Evolutionary conservation across 2,329 filamentous ascomycete species (phyloP).

Genomic region (Colletotrichum musicola): DNA sequence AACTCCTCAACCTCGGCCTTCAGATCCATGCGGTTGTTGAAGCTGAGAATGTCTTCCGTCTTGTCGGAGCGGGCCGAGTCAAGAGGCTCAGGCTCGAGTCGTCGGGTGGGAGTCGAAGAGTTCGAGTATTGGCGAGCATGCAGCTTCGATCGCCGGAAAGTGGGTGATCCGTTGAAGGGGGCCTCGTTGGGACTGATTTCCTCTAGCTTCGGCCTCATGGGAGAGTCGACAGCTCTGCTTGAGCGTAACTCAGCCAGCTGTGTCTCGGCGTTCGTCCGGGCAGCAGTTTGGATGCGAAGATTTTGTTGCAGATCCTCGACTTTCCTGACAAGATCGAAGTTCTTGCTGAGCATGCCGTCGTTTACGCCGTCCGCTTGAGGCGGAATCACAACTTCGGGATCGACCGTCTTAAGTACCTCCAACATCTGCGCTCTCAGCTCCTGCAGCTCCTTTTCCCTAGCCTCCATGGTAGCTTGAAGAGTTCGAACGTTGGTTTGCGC

Average conservation of each 20-base stretch:
- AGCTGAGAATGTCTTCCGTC: constrained; percentile 84
- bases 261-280: constrained; percentile 82
- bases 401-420: constrained; percentile 86
- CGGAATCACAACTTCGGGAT: constrained; percentile 77
- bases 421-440: constrained; percentile 86
- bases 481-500: constrained; percentile 88
- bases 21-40: constrained; percentile 90
- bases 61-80: constrained; percentile 88
- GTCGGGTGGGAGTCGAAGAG: constrained; percentile 81
- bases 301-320: constrained; percentile 91
- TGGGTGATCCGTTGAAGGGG: constrained; percentile 79
- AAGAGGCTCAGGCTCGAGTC: constrained; percentile 72
- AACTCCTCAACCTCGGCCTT: constrained; percentile 91
- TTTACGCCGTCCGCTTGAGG: constrained; percentile 68
- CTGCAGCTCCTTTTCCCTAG: constrained; percentile 82
- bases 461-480: constrained; percentile 82
- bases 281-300: constrained; percentile 84
- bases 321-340: constrained; percentile 87
- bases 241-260: constrained; percentile 84
- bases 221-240: constrained; percentile 75
- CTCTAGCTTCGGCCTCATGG: constrained; percentile 80
- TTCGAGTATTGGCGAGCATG: constrained; percentile 75
- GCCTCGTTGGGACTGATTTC: constrained; percentile 90
- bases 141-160: constrained; percentile 70
- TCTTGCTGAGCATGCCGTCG: constrained; percentile 75